Base-by-base conservation (phyloP, 495 filamentous ascomycete genomes). In the Aspergillus mulundensis region DNA sequence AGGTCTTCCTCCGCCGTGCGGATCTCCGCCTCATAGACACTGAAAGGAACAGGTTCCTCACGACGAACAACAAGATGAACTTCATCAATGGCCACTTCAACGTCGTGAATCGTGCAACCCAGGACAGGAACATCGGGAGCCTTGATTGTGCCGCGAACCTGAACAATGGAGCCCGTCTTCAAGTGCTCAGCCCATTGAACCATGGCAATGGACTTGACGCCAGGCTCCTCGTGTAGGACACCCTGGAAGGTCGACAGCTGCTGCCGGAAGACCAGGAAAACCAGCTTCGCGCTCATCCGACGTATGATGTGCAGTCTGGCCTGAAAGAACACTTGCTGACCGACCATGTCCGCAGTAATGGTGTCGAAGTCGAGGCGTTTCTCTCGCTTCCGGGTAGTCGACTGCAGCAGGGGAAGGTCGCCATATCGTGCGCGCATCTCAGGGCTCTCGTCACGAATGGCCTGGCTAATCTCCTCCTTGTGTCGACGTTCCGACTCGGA, bases 191-290 rank as follows among this genome's bases (percentile, higher is more conserved):
- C 88, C 71, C 83, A 87, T 59, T 82, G 84, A 60, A 81, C 70
- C 80, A 73, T 91, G 73, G 65, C 84, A 65, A 65, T 75, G 58
- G 76, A 80, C 38, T 76, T 76, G 58, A 78, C 64, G 65, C 82
- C 69, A 70, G 80, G 43, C 59, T 60, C 57, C 51, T 81, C 79
- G 32, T 87, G 83, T 58, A 86, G 69, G 40, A 88, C 79, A 56
- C 85, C 91, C 72, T 96, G 91, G 50, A 95, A 86, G 3, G 89
- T 85, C 56, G 74, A 77, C 32, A 86, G 77, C 66, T 89, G 86
- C 75, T 95, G 87, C 45, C 91, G 84, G 58, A 97, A 85, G 61
- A 94, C 87, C 60, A 96, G 75, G 70, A 96, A 96, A 56, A 84
- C 87, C 70, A 97, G 84, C 70, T 95, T 93, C 60, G 89, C 82